Conservation (phyloP, 192 early-diverging fungal species). For the Coemansia sp. region DNA sequence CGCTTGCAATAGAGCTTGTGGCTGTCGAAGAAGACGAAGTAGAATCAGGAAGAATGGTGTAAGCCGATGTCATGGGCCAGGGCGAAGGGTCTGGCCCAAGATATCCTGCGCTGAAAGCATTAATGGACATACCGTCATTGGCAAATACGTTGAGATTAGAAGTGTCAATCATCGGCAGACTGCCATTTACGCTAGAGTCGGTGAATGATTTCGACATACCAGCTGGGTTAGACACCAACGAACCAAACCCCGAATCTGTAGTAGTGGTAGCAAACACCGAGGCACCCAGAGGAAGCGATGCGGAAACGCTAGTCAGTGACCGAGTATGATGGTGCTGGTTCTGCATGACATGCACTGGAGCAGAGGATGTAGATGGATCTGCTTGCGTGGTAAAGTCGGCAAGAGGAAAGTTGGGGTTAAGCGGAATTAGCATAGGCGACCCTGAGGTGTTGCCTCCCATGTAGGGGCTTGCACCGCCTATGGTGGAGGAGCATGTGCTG, state of each 20-base stretch:
- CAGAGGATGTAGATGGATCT: slow-evolving; percentile 1
- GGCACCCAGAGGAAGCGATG: slow-evolving; percentile 23
- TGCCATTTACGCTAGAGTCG: slow-evolving; percentile 7
- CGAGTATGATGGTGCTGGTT: slow-evolving; percentile 34
- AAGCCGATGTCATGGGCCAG: slow-evolving; percentile 28
- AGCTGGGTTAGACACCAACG: slow-evolving; percentile 21
- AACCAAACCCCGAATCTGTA: slow-evolving; percentile 9
- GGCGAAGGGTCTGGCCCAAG: slow-evolving; percentile 16
- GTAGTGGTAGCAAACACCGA: slow-evolving; percentile 21
- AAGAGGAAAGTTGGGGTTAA: slow-evolving; percentile 54
- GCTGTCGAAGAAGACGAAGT: background rate
- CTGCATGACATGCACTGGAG: slow-evolving; percentile 1
- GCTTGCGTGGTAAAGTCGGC: slow-evolving; percentile 34
- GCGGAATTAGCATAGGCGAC: slow-evolving; percentile 43
- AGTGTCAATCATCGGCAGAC: slow-evolving; percentile 42
- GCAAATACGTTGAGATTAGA: slow-evolving; percentile 24
- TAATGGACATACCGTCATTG: slow-evolving; percentile 28
- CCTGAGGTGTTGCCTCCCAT: slow-evolving; percentile 6
- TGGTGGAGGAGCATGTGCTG: slow-evolving; percentile 11
- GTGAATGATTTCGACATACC: slow-evolving; percentile 18
- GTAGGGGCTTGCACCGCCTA: slow-evolving; percentile 20
- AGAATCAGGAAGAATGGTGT: slow-evolving; percentile 17
- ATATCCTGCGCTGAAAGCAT: slow-evolving; percentile 33
- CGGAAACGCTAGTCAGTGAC: slow-evolving; percentile 33
- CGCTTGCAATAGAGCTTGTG: background rate